Evolutionary conservation across 1,139 yeast genomes (phyloP).

Genomic region (Zygotorulaspora mrakii): DNA sequence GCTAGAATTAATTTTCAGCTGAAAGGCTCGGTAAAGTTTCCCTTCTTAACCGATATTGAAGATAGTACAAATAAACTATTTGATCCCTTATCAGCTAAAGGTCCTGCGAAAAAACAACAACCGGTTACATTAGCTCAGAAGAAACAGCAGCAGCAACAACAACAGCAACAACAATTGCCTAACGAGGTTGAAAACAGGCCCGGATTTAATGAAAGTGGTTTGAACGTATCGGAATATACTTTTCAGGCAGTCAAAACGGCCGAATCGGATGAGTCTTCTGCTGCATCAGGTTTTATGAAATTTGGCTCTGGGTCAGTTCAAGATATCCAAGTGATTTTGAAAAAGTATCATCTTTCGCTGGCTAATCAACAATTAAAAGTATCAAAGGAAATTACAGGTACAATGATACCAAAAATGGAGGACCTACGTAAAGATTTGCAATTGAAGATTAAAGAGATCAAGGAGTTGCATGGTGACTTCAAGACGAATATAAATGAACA

Average conservation of each 20-base stretch:
- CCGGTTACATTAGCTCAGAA: slow-evolving; percentile 25
- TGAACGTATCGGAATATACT: slow-evolving; percentile 11
- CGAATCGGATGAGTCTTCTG: slow-evolving; percentile 21
- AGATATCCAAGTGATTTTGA: slow-evolving; percentile 46
- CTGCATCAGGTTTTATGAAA: slow-evolving; percentile 49
- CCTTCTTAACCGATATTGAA: slow-evolving; percentile 42
- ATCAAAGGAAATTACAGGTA: slow-evolving; percentile 54
- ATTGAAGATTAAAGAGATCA: slow-evolving; percentile 58
- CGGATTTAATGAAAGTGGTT: slow-evolving; percentile 8
- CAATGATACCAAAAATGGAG: slow-evolving; percentile 64
- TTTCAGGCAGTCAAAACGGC: slow-evolving; percentile 16
- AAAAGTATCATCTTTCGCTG: slow-evolving; percentile 44
- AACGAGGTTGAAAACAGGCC: slow-evolving; percentile 1
- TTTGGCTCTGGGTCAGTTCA: slow-evolving; percentile 50
- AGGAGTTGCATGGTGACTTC: slow-evolving; percentile 36
- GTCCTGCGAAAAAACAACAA: slow-evolving; percentile 25
- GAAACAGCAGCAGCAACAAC: slow-evolving; percentile 18
- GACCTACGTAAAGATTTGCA: slow-evolving; percentile 63
- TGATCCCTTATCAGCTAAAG: slow-evolving; percentile 34
- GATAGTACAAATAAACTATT: slow-evolving; percentile 34
- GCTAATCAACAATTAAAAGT: slow-evolving; percentile 46
- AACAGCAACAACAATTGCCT: slow-evolving; percentile 9
- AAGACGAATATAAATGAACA: slow-evolving; percentile 37
- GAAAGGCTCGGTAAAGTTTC: slow-evolving; percentile 57
- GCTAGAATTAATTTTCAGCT: slow-evolving; percentile 62